phyloP scores from a whole-genome alignment of 495 filamentous ascomycete genomes.

The Aspergillus cristatus region DNA sequence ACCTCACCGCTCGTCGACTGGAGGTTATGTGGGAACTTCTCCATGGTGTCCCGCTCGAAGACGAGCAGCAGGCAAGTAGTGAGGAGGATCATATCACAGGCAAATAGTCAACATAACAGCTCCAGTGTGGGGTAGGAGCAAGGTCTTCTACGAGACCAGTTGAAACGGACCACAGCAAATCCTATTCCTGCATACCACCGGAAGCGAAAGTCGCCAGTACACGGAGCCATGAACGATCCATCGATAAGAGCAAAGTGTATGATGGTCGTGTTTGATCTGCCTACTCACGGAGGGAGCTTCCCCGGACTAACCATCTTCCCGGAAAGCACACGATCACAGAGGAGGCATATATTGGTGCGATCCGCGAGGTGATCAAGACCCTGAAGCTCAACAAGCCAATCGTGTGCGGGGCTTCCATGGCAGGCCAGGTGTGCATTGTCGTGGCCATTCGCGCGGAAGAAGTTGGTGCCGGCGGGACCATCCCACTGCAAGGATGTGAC shows the following conservation, averaged over 20 bases:
- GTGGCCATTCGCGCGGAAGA: slow-evolving; percentile 27
- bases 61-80: no score
- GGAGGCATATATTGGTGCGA: background rate
- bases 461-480: slow-evolving; percentile 26
- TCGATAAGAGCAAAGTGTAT: background rate
- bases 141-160: background rate
- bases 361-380: slow-evolving; percentile 12
- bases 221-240: background rate
- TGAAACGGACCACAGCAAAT: background rate
- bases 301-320: background rate
- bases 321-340: background rate
- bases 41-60: no score
- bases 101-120: background rate
- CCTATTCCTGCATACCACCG: background rate
- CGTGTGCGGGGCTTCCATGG: slow-evolving; percentile 33
- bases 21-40: no score
- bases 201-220: background rate
- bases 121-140: background rate
- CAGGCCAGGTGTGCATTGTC: slow-evolving; percentile 33
- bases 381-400: slow-evolving; percentile 29
- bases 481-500: slow-evolving; percentile 28
- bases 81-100: no score
- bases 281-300: background rate
- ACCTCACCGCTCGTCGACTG: no score
- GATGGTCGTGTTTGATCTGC: background rate